Evolutionary conservation across 352 stramenopile species (phyloP).

Genomic region (Pythium chondricola): DNA sequence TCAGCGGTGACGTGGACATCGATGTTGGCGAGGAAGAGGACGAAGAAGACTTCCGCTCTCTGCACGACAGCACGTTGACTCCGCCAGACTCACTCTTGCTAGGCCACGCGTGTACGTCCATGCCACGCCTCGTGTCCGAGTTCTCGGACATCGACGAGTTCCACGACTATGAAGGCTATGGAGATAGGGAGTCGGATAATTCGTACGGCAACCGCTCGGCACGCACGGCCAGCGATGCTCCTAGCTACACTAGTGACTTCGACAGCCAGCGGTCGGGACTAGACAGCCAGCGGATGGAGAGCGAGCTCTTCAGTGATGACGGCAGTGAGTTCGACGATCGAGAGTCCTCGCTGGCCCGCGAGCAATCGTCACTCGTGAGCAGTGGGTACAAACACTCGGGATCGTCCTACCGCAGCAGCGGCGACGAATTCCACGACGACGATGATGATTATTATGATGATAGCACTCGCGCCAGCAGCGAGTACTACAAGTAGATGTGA

Average conservation of each 20-base stretch:
- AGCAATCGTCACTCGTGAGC: not conserved
- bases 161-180: slow-evolving; percentile 11
- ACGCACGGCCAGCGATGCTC: not conserved
- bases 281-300: slow-evolving; percentile 4
- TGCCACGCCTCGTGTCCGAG: slow-evolving; percentile 2
- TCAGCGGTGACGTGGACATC: slow-evolving; percentile 8
- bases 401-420: slow-evolving; percentile 7
- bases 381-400: too few species aligned
- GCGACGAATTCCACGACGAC: slow-evolving; percentile 14
- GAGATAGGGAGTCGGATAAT: not conserved
- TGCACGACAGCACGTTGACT: slow-evolving; percentile 1
- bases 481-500: slow-evolving; percentile 2
- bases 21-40: not conserved
- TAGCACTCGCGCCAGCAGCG: not conserved
- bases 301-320: slow-evolving; percentile 17
- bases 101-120: not conserved
- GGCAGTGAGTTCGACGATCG: slow-evolving; percentile 9
- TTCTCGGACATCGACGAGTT: slow-evolving; percentile 15
- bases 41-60: not conserved
- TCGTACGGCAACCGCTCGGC: slow-evolving; percentile 1
- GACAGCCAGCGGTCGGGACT: not conserved
- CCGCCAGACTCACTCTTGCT: not conserved
- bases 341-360: too few species aligned
- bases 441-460: slow-evolving; percentile 12
- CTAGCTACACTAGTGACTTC: slow-evolving; percentile 2